Base-by-base conservation (phyloP, 140 eudicot species). In the Flaveria floridana region DNA sequence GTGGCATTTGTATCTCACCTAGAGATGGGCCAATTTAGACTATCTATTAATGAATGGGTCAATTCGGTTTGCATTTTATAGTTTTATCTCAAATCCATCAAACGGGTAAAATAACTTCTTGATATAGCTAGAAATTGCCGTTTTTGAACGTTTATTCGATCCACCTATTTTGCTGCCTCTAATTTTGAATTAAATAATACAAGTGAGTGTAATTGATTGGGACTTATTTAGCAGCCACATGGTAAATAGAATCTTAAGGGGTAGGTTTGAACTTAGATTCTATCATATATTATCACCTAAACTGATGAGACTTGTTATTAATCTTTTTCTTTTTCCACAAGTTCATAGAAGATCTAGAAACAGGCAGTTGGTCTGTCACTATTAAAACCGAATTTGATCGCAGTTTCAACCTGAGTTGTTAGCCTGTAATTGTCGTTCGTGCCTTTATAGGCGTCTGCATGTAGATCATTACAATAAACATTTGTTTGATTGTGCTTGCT, bases 321-420 rank as follows among this genome's bases (percentile, higher is more conserved):
- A 37, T 37, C 50, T 65, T 42, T 67, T 68, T 12, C 19, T 34
- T 68, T 68, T 5, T 11, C 73, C 39, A 0, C 19, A 67, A 42
- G 55, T 67, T 68, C 73, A 46, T 44, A 44, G 41, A 68, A 68
- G 19, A 3, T 46, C 73, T 68, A 68, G 73, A 44, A 68, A 21
- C 9, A 20, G 37, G 73, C 41, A 13, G 73, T 68, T 68, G 14
- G 21, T 68, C 12, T 13, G 57, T 68, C 73, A 2, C 53, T 46
- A 21, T 68, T 23, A 44, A 20, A 44, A 46, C 39, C 20, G 57
- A 46, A 46, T 47, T 44, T 67, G 34, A 7, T 67, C 21, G 20
- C 16, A 20, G 56, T 67, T 68, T 68, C 73, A 68, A 68, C 73
- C 47, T 39, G 73, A 68, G 73, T 68, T 44, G 73, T 68, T 68